Base-by-base conservation (phyloP, 2,329 filamentous ascomycete species). In the Cordyceps fumosorosea region DNA sequence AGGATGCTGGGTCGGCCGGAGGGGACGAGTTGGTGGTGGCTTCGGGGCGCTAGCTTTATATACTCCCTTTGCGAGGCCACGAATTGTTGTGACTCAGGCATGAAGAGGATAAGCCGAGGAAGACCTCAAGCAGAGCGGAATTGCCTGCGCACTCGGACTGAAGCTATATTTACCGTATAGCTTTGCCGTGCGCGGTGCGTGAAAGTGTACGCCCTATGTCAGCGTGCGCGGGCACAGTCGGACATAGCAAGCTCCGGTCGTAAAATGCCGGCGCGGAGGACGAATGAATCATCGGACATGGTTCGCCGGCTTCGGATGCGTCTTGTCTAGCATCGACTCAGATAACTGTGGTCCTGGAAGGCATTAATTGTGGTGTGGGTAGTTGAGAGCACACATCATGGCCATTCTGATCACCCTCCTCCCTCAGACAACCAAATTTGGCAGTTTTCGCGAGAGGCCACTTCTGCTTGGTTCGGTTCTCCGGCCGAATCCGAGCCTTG, bases 401-500 rank as follows among this genome's bases (percentile, higher is more conserved):
- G 16, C n/a, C 14, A n/a, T n/a, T n/a, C n/a, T n/a, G n/a, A n/a
- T n/a, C n/a, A n/a, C n/a, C n/a, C n/a, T n/a, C n/a, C n/a, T n/a
- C 8, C 14, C 48, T n/a, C 14, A 18, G 29, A 29, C 8, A n/a
- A 34, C 55, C 55, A 11, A 26, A 37, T 45, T 29, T 47, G 55
- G 55, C 24, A 47, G 14, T 22, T 18, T 32, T 32, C 34, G n/a
- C 42, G 26, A 34, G 16, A 37, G n/a, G 3, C 8, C 18, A 37
- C 11, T 51, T 24, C 18, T 58, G 24, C 29, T 18, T 45, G 32
- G 45, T 40, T 56, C 56, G 56, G 56, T 40, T 42, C 44, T 51
- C 26, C 56, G 55, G 55, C 55, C 20, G 26, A 58, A 42, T 45
- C 56, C 56, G 56, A 58, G 56, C 37, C 29, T 29, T 29, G 26